These are phyloP conservation scores for Dillenia suffruticosa DNA, from an alignment of 164 flowering plant species.

Conservation along the genomic window DNA sequence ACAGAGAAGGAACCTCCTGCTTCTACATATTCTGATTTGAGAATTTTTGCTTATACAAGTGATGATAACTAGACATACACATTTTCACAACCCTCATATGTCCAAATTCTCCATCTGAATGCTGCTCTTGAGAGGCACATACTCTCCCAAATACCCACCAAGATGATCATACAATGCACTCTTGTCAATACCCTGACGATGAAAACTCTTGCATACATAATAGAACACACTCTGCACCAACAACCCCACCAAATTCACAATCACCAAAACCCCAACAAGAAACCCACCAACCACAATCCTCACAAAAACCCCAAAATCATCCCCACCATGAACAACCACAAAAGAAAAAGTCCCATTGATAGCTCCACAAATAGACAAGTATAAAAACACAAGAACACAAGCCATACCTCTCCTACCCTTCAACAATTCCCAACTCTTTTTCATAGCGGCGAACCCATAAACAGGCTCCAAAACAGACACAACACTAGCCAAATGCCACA, in stretches of 20 bases:
- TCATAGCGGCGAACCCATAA: conserved; percentile 79
- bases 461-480: conserved; percentile 82
- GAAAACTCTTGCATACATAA: conserved; percentile 92
- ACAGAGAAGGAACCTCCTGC: no score
- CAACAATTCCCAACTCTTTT: conserved; percentile 81
- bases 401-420: conserved; percentile 58
- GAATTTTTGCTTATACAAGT: no score
- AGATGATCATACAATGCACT: conserved; percentile 82
- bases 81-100: conserved; percentile 16
- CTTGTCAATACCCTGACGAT: conserved; percentile 87
- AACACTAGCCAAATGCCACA: conserved; percentile 94
- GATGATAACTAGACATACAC: neutral
- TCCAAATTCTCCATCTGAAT: conserved; percentile 90
- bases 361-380: conserved; percentile 43
- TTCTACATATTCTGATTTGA: no score
- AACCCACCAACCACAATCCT: conserved; percentile 76
- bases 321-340: conserved; percentile 67
- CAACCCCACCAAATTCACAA: conserved; percentile 86
- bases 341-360: conserved; percentile 49
- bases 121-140: conserved; percentile 93
- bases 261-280: conserved; percentile 72
- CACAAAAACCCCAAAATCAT: conserved; percentile 31
- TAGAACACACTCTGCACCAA: conserved; percentile 95
- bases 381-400: conserved; percentile 45
- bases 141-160: conserved; percentile 96